A percentile compares a stretch with the other conserved stretches of the same genome.
These are phyloP conservation scores for Microbotryomycetes sp. DNA, from an alignment of 1,284 basidiomycete species.

Conservation along the genomic window DNA sequence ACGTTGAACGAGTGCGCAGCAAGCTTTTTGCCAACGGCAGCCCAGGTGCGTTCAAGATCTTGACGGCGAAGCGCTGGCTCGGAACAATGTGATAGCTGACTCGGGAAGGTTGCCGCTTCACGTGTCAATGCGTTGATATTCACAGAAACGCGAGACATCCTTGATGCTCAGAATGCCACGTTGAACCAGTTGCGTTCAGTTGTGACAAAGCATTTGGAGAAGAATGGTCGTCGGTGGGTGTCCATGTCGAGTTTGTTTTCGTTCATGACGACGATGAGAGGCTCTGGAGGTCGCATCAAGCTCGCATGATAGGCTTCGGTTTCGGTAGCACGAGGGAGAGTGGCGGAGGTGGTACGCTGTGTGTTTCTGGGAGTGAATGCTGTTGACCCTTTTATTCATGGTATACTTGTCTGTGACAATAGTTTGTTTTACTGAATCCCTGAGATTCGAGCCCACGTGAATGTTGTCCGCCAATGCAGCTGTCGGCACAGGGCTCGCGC, in stretches of 20 bases:
- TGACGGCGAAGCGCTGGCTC: constrained; percentile 1
- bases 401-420: neutral
- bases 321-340: neutral
- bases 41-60: constrained; percentile 47
- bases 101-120: neutral
- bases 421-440: no score
- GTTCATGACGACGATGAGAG: no score
- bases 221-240: constrained; percentile 80
- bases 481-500: neutral
- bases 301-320: no score
- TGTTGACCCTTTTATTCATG: neutral
- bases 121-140: constrained; percentile 46
- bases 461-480: no score
- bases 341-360: neutral
- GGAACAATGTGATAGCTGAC: neutral
- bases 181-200: constrained; percentile 53
- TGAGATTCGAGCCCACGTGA: no score
- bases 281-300: no score
- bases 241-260: constrained; percentile 68
- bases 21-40: constrained; percentile 49
- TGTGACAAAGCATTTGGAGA: constrained; percentile 69
- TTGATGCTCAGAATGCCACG: constrained; percentile 50
- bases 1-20: constrained; percentile 58
- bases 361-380: neutral
- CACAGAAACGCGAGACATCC: constrained; percentile 50